These are phyloP conservation scores for Barbatosphaeria neglecta DNA, from an alignment of 495 filamentous ascomycete species.

Conservation along the genomic window DNA sequence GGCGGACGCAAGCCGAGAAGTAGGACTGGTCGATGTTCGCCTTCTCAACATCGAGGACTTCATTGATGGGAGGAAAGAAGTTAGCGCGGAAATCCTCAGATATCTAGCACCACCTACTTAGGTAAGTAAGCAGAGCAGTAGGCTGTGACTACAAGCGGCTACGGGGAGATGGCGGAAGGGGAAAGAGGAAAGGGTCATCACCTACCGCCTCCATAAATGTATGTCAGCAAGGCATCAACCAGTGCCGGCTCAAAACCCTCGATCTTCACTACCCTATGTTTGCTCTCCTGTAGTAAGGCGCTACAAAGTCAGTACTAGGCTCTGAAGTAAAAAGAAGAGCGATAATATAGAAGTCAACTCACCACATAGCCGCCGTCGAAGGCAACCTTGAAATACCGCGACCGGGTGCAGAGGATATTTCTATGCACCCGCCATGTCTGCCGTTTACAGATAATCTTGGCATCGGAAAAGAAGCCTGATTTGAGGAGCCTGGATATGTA, in stretches of 20 bases:
- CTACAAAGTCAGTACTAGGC: background rate
- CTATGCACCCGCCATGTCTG: conserved; percentile 16
- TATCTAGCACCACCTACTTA: too few species aligned
- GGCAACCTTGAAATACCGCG: conserved; percentile 16
- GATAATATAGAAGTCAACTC: background rate
- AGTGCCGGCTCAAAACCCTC: conserved; percentile 8
- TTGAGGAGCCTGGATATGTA: conserved; percentile 13
- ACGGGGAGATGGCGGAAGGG: too few species aligned
- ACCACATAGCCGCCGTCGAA: conserved; percentile 8
- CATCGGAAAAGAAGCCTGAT: conserved; percentile 15
- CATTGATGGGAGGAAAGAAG: background rate
- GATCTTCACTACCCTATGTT: conserved; percentile 9
- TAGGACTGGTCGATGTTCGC: background rate
- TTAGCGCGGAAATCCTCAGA: too few species aligned
- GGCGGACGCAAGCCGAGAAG: background rate
- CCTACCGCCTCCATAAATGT: conserved; percentile 16
- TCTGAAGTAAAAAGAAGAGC: background rate
- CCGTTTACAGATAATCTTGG: conserved; percentile 10
- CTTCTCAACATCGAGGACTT: background rate
- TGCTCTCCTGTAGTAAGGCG: conserved; percentile 4
- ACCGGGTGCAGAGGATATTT: conserved; percentile 17
- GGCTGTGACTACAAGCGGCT: too few species aligned
- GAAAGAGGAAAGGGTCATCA: background rate
- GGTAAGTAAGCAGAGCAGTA: too few species aligned
- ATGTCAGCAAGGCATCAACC: conserved; percentile 11